A percentile compares a stretch with the other conserved stretches of the same genome.
phyloP scores from a whole-genome alignment of 2,329 filamentous ascomycete species.

The Cytospora mali region DNA sequence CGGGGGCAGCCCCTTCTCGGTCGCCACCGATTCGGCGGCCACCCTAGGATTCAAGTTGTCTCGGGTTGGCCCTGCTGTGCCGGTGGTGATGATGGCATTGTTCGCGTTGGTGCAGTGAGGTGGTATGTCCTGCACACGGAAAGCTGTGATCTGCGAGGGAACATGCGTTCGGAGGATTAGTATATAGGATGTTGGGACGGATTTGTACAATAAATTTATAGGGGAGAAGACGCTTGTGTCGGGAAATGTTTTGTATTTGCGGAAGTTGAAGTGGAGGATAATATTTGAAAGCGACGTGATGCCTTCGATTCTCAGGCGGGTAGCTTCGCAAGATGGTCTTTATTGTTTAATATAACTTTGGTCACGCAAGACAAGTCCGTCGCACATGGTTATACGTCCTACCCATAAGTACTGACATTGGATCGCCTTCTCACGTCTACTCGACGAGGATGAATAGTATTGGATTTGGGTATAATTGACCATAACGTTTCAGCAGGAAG shows the following conservation, averaged over 20 bases:
- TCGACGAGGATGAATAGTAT: no score
- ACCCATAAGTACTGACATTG: no score
- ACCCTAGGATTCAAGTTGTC: not conserved
- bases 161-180: not conserved
- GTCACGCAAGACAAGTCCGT: not conserved
- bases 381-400: no score
- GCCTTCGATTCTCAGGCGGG: not conserved
- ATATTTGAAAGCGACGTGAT: not conserved
- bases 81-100: not conserved
- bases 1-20: constrained; percentile 23
- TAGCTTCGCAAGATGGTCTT: not conserved
- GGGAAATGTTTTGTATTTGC: not conserved
- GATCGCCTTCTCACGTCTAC: no score
- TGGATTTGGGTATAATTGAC: no score
- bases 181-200: not conserved
- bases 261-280: not conserved
- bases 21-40: not conserved
- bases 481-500: not conserved
- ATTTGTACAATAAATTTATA: not conserved
- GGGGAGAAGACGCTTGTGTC: not conserved
- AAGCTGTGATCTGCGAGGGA: not conserved
- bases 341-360: not conserved
- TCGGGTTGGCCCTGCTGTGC: not conserved
- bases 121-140: not conserved
- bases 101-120: not conserved